Conservation (phyloP, 768 basidiomycete species). For the Amyloporia xantha region DNA sequence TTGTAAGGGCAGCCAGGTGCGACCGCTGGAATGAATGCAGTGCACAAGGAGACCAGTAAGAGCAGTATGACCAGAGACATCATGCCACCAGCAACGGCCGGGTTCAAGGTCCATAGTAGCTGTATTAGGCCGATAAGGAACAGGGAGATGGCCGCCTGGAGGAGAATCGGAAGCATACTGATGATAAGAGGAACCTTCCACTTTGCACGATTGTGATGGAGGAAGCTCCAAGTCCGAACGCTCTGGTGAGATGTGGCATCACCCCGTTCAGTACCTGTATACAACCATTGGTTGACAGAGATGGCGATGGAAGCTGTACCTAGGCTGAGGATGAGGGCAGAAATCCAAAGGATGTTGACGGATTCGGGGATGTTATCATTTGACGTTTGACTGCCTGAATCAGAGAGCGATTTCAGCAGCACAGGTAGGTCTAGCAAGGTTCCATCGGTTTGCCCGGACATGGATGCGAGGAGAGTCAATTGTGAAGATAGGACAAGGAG, state of each 20-base stretch:
- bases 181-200: slow-evolving; percentile 17
- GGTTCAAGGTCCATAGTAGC: slow-evolving; percentile 14
- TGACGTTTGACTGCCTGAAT: background rate
- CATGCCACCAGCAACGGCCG: slow-evolving; percentile 10
- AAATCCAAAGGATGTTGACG: slow-evolving; percentile 11
- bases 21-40: slow-evolving; percentile 15
- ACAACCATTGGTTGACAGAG: slow-evolving; percentile 13
- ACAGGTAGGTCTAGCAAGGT: background rate
- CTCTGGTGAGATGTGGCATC: slow-evolving; percentile 15
- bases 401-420: background rate
- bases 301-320: slow-evolving; percentile 9
- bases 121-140: slow-evolving; percentile 18
- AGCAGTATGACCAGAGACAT: slow-evolving; percentile 7
- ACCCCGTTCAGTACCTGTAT: slow-evolving; percentile 10
- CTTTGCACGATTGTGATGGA: slow-evolving; percentile 14
- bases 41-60: slow-evolving; percentile 11
- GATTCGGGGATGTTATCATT: background rate
- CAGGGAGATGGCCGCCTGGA: slow-evolving; percentile 14
- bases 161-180: slow-evolving; percentile 10
- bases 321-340: slow-evolving; percentile 10
- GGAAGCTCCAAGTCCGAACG: slow-evolving; percentile 16
- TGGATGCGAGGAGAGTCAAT: background rate
- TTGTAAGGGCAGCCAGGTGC: slow-evolving; percentile 13
- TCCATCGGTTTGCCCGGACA: background rate
- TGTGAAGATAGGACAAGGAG: background rate